Conservation (phyloP, 108 stramenopile genomes). For the Chaetoceros muelleri region DNA sequence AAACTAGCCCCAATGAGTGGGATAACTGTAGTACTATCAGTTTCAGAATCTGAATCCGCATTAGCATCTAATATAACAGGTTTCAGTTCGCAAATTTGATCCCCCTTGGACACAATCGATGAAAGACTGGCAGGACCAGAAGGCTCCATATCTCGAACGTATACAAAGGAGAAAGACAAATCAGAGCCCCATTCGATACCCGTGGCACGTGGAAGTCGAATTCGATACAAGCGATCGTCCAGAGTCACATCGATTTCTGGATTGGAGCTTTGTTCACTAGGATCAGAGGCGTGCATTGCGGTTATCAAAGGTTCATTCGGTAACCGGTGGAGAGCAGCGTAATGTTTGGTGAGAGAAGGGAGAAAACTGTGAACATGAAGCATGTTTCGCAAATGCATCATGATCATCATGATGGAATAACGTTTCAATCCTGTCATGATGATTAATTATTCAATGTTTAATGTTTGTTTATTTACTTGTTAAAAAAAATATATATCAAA, state of each 20-base stretch:
- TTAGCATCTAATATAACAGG: slow-evolving; percentile 17
- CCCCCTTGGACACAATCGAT: slow-evolving; percentile 48
- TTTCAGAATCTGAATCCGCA: slow-evolving; percentile 1
- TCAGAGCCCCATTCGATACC: slow-evolving; percentile 94
- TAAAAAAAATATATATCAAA: too few relatives aligned
- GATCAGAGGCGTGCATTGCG: too few relatives aligned
- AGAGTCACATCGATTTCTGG: slow-evolving; percentile 35
- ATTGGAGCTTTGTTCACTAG: background rate
- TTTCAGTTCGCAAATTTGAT: slow-evolving; percentile 78
- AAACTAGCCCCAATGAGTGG: slow-evolving; percentile 69
- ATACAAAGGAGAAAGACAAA: slow-evolving; percentile 86
- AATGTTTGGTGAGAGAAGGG: too few relatives aligned
- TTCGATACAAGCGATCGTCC: slow-evolving; percentile 58
- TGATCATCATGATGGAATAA: too few relatives aligned
- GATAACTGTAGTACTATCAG: slow-evolving; percentile 18
- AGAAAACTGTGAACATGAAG: too few relatives aligned
- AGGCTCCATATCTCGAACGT: slow-evolving; percentile 79
- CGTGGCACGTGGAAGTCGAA: slow-evolving; percentile 64
- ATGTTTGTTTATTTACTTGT: too few relatives aligned
- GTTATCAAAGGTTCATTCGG: too few relatives aligned
- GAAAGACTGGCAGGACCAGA: slow-evolving; percentile 57
- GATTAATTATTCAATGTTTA: too few relatives aligned
- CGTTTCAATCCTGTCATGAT: too few relatives aligned
- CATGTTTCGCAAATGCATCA: too few relatives aligned
- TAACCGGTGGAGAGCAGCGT: too few relatives aligned